Base-by-base conservation (phyloP, 1,284 basidiomycete genomes). In the Entoloma clypeatum region DNA sequence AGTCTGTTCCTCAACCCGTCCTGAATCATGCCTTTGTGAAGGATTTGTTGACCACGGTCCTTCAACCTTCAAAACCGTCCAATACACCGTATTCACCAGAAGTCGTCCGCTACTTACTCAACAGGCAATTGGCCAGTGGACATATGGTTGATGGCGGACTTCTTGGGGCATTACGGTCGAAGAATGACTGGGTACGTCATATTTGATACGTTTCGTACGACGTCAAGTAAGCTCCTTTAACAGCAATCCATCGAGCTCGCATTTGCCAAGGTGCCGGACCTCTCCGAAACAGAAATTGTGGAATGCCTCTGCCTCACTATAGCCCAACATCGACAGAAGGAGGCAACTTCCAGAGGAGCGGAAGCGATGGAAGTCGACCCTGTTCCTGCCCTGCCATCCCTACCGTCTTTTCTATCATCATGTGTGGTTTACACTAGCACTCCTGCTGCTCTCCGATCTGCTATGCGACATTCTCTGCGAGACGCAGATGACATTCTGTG, bases 181-280 rank as follows among this genome's bases (percentile, higher is more conserved):
- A 68, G 42, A 65, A 68, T 32, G 86, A 87, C 52, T 87, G 84
- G 85, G 85, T 86, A 55, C 43, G 75, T 58, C 10, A 24, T 27
- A 34, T 35, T 22, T 25, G 23, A 16, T 14, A 11, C 6, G 37
- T 28, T 27, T 19, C 19, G 33, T 23, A 27, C 29, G 32, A 21
- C 41, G 39, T 35, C 41, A 28, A 34, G 25, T 44, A 5, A n/a
- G n/a, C n/a, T n/a, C n/a, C 11, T 17, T 30, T 21, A 36, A 7
- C 43, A 87, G 84, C 65, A 68, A 56, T 74, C 76, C 2, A 65
- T 83, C 27, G 53, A 70, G 36, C 53, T 76, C 8, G 71, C 81
- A 13, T 58, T 87, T 35, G 59, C 62, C 2, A 63, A 55, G 1
- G 77, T 87, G 11, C 52, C 67, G 6, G 84, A 88, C 55, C 53